These are phyloP conservation scores for Cutaneotrichosporon mucoides DNA, from an alignment of 1,284 basidiomycete species.

Conservation along the genomic window DNA sequence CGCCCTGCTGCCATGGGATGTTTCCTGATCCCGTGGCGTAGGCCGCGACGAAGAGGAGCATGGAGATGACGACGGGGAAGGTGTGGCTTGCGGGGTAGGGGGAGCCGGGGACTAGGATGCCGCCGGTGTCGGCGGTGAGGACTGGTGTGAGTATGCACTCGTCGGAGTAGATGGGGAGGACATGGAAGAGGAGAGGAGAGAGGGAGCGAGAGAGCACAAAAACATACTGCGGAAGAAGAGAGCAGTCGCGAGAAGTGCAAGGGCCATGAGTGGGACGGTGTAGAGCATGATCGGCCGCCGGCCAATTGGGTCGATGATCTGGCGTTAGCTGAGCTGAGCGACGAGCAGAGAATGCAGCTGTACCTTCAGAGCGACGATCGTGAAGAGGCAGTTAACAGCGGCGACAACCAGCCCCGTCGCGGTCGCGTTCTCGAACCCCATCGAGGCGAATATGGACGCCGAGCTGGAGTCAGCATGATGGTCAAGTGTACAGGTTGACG, in stretches of 20 bases:
- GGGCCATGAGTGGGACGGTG: constrained; percentile 71
- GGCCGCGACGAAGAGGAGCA: constrained; percentile 76
- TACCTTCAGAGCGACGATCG: constrained; percentile 69
- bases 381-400: constrained; percentile 75
- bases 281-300: constrained; percentile 70
- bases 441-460: constrained; percentile 70
- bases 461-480: constrained; percentile 57
- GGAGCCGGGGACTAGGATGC: constrained; percentile 61
- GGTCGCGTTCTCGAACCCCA: constrained; percentile 74
- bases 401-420: constrained; percentile 74
- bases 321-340: background rate
- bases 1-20: constrained; percentile 83
- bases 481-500: constrained; percentile 41
- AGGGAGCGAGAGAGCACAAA: background rate
- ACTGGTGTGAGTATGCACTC: constrained; percentile 47
- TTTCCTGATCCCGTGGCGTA: constrained; percentile 74
- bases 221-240: constrained; percentile 69
- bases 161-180: too few species aligned
- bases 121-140: constrained; percentile 63
- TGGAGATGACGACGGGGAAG: constrained; percentile 65
- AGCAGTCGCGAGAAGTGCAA: constrained; percentile 65
- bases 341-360: background rate
- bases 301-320: constrained; percentile 70
- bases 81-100: constrained; percentile 64
- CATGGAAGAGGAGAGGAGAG: too few species aligned